phyloP scores from a whole-genome alignment of 2,329 filamentous ascomycete species.

The Cordyceps militaris region DNA sequence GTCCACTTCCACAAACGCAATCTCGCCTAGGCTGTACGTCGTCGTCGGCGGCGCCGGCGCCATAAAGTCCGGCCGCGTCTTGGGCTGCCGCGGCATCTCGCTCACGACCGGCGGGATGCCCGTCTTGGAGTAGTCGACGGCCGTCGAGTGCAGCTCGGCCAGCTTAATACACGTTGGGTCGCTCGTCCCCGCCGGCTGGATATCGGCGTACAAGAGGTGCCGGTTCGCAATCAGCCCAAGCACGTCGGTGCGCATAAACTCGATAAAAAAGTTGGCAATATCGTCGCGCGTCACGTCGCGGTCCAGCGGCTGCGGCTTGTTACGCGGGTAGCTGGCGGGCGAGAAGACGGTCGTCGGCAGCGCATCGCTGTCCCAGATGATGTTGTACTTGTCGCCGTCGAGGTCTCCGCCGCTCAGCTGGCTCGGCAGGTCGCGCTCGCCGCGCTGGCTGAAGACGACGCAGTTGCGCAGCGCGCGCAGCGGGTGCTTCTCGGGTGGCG shows the following conservation, averaged over 20 bases:
- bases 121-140: conserved; percentile 71
- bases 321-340: conserved; percentile 64
- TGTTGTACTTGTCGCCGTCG: conserved; percentile 74
- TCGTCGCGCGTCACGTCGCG: conserved; percentile 54
- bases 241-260: conserved; percentile 63
- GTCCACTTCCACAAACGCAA: conserved; percentile 28
- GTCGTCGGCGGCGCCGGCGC: conserved; percentile 38
- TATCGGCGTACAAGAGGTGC: conserved; percentile 60
- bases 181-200: conserved; percentile 41
- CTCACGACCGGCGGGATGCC: conserved; percentile 51
- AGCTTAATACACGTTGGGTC: conserved; percentile 45
- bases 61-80: conserved; percentile 44
- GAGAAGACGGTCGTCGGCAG: conserved; percentile 34
- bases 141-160: conserved; percentile 60
- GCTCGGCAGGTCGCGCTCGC: conserved; percentile 67
- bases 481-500: conserved; percentile 53
- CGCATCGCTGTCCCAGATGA: conserved; percentile 62
- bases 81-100: conserved; percentile 33
- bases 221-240: conserved; percentile 57
- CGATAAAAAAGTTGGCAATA: conserved; percentile 75
- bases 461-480: conserved; percentile 62
- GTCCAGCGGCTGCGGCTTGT: conserved; percentile 49
- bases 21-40: conserved; percentile 37
- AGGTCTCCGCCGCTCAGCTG: conserved; percentile 75
- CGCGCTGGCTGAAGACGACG: conserved; percentile 68